phyloP scores from a whole-genome alignment of 352 stramenopile genomes.

The Nothophytophthora sp. region DNA sequence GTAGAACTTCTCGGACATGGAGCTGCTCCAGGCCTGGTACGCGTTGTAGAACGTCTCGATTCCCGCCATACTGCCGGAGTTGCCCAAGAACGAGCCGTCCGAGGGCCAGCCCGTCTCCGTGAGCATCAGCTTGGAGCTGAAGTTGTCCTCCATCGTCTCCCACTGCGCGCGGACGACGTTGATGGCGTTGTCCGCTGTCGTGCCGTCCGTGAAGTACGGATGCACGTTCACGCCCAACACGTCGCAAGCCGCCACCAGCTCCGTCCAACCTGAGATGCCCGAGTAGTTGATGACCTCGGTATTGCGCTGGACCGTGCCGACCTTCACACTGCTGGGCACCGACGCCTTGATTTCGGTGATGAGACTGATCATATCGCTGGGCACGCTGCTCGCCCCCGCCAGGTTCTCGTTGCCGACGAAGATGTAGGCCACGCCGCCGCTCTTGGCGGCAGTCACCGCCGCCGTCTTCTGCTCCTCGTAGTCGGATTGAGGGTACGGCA shows the following conservation, averaged over 20 bases:
- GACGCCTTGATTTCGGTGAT: conserved; percentile 46
- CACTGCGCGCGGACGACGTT: conserved; percentile 42
- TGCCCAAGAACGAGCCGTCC: conserved; percentile 22
- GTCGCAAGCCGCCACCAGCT: conserved; percentile 35
- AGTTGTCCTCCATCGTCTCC: conserved; percentile 23
- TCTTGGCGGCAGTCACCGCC: conserved; percentile 36
- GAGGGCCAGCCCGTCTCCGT: conserved; percentile 58
- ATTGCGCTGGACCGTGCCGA: conserved; percentile 69
- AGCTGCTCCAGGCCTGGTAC: conserved; percentile 56
- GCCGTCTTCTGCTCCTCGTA: conserved; percentile 30
- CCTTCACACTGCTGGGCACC: conserved; percentile 37
- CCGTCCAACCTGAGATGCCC: conserved; percentile 23
- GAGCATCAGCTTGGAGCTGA: conserved; percentile 46
- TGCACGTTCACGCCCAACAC: conserved; percentile 61
- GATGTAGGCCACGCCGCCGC: conserved; percentile 44
- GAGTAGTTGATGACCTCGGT: conserved; percentile 45
- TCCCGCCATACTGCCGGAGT: conserved; percentile 20
- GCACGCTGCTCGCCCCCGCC: conserved; percentile 15
- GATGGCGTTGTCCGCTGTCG: conserved; percentile 28
- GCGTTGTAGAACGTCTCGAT: conserved; percentile 39
- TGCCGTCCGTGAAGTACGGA: conserved; percentile 42
- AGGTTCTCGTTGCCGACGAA: conserved; percentile 69
- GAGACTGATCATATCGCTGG: conserved; percentile 30
- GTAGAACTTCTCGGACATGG: conserved; percentile 49
- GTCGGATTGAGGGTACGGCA: conserved; percentile 45